Conservation (phyloP, 2,329 filamentous ascomycete species). For the Sporothrix schenckii region DNA sequence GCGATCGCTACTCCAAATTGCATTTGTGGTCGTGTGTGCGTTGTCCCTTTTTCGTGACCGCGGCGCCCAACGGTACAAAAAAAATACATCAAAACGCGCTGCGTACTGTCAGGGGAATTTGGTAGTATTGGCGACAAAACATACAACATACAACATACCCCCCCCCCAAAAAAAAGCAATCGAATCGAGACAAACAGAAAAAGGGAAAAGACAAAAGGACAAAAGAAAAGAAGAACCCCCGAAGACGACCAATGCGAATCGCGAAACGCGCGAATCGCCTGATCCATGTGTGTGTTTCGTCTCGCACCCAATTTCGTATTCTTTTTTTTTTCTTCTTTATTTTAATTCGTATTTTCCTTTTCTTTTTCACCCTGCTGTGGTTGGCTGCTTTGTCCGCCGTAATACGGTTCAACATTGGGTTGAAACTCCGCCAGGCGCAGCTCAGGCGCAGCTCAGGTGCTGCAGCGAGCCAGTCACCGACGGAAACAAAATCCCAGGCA, state of each 20-base stretch:
- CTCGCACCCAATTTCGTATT: too few relatives aligned
- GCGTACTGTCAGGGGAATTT: too few relatives aligned
- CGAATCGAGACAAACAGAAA: not conserved
- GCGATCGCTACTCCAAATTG: not conserved
- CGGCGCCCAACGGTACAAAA: too few relatives aligned
- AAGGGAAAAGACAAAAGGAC: not conserved
- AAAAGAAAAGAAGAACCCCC: not conserved
- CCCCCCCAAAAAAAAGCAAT: too few relatives aligned
- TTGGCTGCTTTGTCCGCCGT: not conserved
- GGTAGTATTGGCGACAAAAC: too few relatives aligned
- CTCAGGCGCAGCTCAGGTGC: not conserved
- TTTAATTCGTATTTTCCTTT: not conserved
- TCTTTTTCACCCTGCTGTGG: too few relatives aligned
- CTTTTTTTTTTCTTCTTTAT: not conserved
- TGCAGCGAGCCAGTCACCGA: too few relatives aligned
- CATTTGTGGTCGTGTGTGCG: not conserved
- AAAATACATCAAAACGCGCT: too few relatives aligned
- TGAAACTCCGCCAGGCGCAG: conserved; percentile 23
- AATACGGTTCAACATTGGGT: conserved; percentile 20
- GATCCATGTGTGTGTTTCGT: not conserved
- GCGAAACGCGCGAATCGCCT: conserved; percentile 5
- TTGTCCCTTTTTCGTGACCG: not conserved
- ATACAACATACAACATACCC: too few relatives aligned
- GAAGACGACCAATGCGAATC: not conserved
- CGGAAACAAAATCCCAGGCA: not conserved